phyloP scores from a whole-genome alignment of 192 early-diverging fungal genomes.

The Coemansia sp. region DNA sequence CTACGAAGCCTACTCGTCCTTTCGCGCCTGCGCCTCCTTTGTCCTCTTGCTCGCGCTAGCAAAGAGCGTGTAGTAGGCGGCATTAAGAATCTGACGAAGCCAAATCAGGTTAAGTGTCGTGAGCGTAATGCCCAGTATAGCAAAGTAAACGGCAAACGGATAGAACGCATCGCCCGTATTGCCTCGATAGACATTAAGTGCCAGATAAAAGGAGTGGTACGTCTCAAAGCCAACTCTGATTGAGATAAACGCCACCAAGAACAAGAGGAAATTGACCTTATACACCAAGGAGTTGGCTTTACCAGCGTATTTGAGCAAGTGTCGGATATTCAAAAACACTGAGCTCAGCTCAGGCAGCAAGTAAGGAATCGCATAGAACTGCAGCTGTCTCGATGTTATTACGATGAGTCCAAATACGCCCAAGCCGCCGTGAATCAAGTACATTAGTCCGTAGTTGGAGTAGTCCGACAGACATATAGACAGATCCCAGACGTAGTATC shows the following conservation, averaged over 20 bases:
- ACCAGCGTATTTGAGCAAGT: constrained; percentile 35
- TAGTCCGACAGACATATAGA: constrained; percentile 30
- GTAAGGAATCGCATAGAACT: constrained; percentile 48
- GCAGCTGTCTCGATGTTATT: constrained; percentile 43
- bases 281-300: constrained; percentile 20
- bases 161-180: constrained; percentile 25
- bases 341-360: constrained; percentile 52
- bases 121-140: constrained; percentile 35
- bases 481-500: constrained; percentile 54
- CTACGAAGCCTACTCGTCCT: background rate
- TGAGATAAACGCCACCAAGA: constrained; percentile 22
- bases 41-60: background rate
- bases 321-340: constrained; percentile 42
- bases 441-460: constrained; percentile 32
- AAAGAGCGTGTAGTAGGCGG: constrained; percentile 38
- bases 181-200: constrained; percentile 1
- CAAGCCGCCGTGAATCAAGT: constrained; percentile 37
- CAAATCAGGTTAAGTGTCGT: constrained; percentile 45
- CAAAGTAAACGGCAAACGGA: constrained; percentile 46
- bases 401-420: constrained; percentile 42
- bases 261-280: constrained; percentile 42
- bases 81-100: constrained; percentile 42
- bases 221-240: constrained; percentile 45
- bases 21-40: background rate
- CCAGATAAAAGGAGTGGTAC: constrained; percentile 30